Base-by-base conservation (phyloP, 345 rosid species). In the Excoecaria agallocha region DNA sequence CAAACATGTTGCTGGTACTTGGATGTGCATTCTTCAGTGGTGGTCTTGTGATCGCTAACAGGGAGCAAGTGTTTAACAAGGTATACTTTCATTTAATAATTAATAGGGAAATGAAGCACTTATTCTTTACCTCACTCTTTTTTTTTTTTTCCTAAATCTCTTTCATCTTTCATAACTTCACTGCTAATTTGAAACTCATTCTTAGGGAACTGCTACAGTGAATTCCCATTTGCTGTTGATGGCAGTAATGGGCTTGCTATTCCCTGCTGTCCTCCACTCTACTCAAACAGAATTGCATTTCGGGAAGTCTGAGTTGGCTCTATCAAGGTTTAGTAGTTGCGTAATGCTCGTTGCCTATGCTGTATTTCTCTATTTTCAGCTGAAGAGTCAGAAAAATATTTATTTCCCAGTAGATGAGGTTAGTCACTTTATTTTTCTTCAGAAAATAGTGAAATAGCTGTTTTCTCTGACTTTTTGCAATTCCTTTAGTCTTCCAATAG, bases 311-410 rank as follows among this genome's bases (percentile, higher is more conserved):
- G 88, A 84, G 76, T 81, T 87, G 74, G 86, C 80, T 73, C 82
- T 87, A 71, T 87, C 88, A 49, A 83, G 90, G 70, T 80, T 87
- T 71, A 87, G 85, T 76, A 85, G 88, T 79, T 83, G 84, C 22
- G 35, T 87, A 56, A 85, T 87, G 88, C 90, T 87, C 5, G 61
- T 80, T 39, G 87, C 84, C n/a, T 87, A 87, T 78, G 90, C 76
- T 30, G 72, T 77, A 71, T 87, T 77, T 68, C 71, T 85, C 45
- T 85, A 73, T 73, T 87, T 87, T 67, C 88, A 87, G 74, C 82
- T 87, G 66, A 85, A 78, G 68, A 81, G 76, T 66, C 84, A 80
- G 66, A 55, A 63, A 30, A 74, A 69, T 54, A 75, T 79, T 8
- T 71, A 50, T 46, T 63, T 37, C 20, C 69, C 64, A 20, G 69